Conservation (phyloP, 306 rosid species). For the Rosa rugosa region DNA sequence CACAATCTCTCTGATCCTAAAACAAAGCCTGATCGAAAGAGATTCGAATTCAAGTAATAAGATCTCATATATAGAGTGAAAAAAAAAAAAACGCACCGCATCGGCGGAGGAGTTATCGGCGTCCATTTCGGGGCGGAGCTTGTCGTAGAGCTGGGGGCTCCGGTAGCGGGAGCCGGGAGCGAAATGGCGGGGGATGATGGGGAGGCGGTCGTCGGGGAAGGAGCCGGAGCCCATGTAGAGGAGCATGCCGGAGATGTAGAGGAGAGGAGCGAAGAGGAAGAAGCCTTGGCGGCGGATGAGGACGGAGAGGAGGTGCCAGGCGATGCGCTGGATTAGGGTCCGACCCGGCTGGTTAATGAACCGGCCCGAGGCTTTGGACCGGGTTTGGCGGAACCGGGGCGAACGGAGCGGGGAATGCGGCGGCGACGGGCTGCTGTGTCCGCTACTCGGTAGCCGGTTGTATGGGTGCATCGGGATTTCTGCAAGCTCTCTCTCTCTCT, state of each 20-base stretch:
- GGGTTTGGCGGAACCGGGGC: conserved; percentile 68
- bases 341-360: conserved; percentile 48
- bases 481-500: conserved; percentile 12
- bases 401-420: conserved; percentile 87
- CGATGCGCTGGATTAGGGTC: conserved; percentile 55
- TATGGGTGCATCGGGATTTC: conserved; percentile 67
- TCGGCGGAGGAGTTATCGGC: conserved; percentile 68
- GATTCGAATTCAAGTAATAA: background rate
- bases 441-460: conserved; percentile 90
- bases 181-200: conserved; percentile 62
- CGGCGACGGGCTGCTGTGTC: conserved; percentile 89
- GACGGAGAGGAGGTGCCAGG: conserved; percentile 68
- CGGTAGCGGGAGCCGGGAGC: conserved; percentile 83
- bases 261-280: conserved; percentile 92
- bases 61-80: background rate
- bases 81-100: conserved; percentile 54
- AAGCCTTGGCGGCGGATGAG: conserved; percentile 88
- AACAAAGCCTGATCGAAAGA: background rate
- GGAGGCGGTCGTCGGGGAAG: conserved; percentile 53
- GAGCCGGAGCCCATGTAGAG: conserved; percentile 84
- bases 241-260: conserved; percentile 87
- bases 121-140: conserved; percentile 69
- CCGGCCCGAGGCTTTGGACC: conserved; percentile 57
- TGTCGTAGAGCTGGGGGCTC: conserved; percentile 68
- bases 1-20: background rate